Conservation (phyloP, 2,329 filamentous ascomycete species). For the Penicillium sp. region DNA sequence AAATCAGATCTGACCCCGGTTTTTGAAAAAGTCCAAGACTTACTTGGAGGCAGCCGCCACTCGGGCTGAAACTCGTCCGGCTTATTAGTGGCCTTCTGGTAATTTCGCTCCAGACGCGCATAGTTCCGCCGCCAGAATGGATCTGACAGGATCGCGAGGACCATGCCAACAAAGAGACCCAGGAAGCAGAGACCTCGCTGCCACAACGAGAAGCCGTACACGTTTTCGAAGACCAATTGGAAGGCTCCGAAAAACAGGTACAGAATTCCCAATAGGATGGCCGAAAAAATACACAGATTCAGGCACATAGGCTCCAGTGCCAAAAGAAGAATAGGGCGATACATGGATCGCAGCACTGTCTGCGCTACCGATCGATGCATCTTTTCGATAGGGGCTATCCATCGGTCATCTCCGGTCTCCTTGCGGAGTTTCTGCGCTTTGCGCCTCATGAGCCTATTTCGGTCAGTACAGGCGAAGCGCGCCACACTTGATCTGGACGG, state of each 20-base stretch:
- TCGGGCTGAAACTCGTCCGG: constrained; percentile 70
- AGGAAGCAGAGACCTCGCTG: constrained; percentile 78
- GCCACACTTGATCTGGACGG: not conserved
- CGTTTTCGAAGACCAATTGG: constrained; percentile 69
- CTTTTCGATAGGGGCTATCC: constrained; percentile 74
- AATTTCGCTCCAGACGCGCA: constrained; percentile 39
- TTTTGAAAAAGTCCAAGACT: constrained; percentile 25
- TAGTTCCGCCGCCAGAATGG: constrained; percentile 49
- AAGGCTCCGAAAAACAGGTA: constrained; percentile 94
- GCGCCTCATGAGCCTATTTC: constrained; percentile 57
- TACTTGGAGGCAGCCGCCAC: constrained; percentile 71
- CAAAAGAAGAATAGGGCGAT: constrained; percentile 73
- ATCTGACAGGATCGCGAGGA: constrained; percentile 45
- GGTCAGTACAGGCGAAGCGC: constrained; percentile 43
- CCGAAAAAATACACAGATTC: constrained; percentile 76
- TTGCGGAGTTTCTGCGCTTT: constrained; percentile 70
- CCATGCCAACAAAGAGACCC: constrained; percentile 49
- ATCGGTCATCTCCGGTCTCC: constrained; percentile 74
- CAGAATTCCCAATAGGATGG: constrained; percentile 79
- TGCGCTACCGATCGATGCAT: constrained; percentile 63
- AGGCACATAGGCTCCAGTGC: constrained; percentile 82
- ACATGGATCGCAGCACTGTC: constrained; percentile 59
- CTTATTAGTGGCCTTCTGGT: constrained; percentile 33
- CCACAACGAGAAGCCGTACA: constrained; percentile 75
- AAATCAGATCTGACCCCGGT: constrained; percentile 5